A percentile compares a stretch with the other conserved stretches of the same genome.
Evolutionary conservation across 2,329 filamentous ascomycete genomes (phyloP).

Genomic region (Macrophomina tecta): DNA sequence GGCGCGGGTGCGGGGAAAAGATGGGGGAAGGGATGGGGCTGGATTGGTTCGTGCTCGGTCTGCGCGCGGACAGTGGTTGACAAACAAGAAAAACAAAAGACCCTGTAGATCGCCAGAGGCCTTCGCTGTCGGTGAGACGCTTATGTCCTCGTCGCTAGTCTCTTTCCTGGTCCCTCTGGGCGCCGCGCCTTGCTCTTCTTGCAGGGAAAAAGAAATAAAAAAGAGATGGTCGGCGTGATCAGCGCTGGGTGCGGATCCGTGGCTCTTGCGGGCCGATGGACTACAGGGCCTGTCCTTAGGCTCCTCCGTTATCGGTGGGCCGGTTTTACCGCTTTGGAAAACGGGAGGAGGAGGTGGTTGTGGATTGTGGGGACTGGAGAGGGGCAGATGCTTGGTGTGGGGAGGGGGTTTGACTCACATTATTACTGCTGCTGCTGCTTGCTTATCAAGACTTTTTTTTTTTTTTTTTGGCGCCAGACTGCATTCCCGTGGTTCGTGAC

Average conservation of each 20-base stretch:
- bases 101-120: not conserved
- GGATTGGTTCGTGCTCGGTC: too few species aligned
- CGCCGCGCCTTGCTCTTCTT: too few species aligned
- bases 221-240: not conserved
- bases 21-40: too few species aligned
- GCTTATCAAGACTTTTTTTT: too few species aligned
- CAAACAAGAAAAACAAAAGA: not conserved
- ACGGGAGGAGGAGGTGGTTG: not conserved
- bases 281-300: not conserved
- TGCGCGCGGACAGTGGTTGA: too few species aligned
- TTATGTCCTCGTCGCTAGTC: not conserved
- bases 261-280: not conserved
- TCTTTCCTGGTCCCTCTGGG: not conserved
- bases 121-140: not conserved
- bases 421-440: too few species aligned
- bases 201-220: too few species aligned
- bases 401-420: too few species aligned
- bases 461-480: too few species aligned
- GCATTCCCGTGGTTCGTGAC: too few species aligned
- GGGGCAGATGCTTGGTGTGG: not conserved
- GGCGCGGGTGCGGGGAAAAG: not conserved
- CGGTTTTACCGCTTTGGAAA: not conserved
- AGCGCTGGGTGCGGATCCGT: not conserved
- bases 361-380: too few species aligned
- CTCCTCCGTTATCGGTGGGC: not conserved